Evolutionary conservation across 805 yeast genomes (phyloP).

Genomic region (Candida chauliodis): DNA sequence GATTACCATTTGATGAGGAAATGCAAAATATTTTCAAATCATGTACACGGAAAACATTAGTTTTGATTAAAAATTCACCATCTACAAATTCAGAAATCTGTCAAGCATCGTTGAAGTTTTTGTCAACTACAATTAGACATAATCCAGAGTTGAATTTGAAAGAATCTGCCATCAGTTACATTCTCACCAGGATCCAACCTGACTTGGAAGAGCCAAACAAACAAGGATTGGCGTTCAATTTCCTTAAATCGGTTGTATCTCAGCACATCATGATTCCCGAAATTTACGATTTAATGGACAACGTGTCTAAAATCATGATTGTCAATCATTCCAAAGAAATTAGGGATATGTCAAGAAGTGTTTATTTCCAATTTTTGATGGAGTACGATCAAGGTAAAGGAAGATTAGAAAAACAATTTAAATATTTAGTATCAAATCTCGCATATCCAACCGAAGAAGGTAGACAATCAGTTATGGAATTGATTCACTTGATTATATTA

Average conservation of each 20-base stretch:
- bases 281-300: conserved; percentile 83
- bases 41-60: conserved; percentile 58
- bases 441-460: conserved; percentile 84
- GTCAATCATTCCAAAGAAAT: conserved; percentile 82
- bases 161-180: conserved; percentile 67
- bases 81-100: conserved; percentile 73
- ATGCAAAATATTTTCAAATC: conserved; percentile 50
- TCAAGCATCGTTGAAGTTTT: conserved; percentile 72
- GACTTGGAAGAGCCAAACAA: conserved; percentile 87
- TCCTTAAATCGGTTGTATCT: conserved; percentile 72
- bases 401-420: conserved; percentile 76
- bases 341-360: conserved; percentile 78
- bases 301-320: conserved; percentile 78
- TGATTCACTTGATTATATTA: conserved; percentile 64
- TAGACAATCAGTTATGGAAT: conserved; percentile 85
- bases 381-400: conserved; percentile 93
- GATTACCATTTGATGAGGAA: conserved; percentile 59
- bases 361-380: conserved; percentile 81
- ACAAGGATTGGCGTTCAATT: conserved; percentile 85
- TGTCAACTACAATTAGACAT: conserved; percentile 70
- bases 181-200: conserved; percentile 70
- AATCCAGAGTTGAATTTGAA: conserved; percentile 63
- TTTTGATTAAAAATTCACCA: conserved; percentile 70
- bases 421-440: conserved; percentile 74
- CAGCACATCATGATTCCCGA: conserved; percentile 79